These are phyloP conservation scores for Russula compacta DNA, from an alignment of 768 basidiomycete genomes.

Conservation along the genomic window DNA sequence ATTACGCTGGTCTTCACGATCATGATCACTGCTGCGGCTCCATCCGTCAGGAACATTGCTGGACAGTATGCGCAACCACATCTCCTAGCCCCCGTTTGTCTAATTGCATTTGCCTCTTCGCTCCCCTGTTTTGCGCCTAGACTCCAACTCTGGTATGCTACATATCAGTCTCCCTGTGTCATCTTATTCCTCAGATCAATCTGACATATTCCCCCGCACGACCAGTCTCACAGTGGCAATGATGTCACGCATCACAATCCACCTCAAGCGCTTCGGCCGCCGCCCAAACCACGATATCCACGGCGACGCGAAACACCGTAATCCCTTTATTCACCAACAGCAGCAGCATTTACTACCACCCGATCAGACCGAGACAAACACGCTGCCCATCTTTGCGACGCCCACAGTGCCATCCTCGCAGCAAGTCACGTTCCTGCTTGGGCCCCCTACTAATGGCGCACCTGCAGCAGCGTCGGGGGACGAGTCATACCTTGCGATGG, in stretches of 20 bases:
- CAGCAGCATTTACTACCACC: background rate
- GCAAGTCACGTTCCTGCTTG: background rate
- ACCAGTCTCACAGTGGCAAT: slow-evolving; percentile 39
- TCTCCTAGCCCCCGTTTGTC: background rate
- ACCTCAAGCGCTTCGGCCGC: slow-evolving; percentile 29
- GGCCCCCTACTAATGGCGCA: too few species aligned
- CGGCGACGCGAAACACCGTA: background rate
- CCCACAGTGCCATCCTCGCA: background rate
- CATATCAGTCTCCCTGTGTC: too few species aligned
- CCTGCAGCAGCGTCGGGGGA: background rate
- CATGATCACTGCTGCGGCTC: slow-evolving; percentile 29
- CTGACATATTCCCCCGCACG: too few species aligned
- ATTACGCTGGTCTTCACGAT: slow-evolving; percentile 32
- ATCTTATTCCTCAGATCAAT: too few species aligned
- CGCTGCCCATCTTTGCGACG: background rate
- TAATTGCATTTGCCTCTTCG: background rate
- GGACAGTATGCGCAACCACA: slow-evolving; percentile 24
- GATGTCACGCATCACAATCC: slow-evolving; percentile 62
- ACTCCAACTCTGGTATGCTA: slow-evolving; percentile 4
- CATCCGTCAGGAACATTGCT: slow-evolving; percentile 29
- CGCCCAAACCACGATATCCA: slow-evolving; percentile 17
- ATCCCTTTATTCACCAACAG: background rate
- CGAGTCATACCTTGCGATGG: background rate
- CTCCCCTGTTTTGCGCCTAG: background rate
- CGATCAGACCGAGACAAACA: background rate